Percentiles rank a stretch among this genome's conserved stretches.
phyloP scores from a whole-genome alignment of 768 basidiomycete species.

The Suillus variegatus region DNA sequence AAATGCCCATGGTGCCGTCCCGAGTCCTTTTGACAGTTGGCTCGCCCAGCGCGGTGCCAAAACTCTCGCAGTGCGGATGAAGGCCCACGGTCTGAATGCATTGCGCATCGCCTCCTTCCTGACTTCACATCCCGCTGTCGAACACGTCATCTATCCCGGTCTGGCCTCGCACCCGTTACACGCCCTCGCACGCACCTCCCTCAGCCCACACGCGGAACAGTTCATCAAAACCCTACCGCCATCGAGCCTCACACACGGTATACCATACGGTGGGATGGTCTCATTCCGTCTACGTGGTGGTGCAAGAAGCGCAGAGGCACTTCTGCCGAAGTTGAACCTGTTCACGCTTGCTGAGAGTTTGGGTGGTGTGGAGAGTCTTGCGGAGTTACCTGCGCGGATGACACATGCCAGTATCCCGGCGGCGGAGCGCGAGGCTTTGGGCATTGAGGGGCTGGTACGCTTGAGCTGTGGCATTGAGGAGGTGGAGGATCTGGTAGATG shows the following conservation, averaged over 20 bases:
- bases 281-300: slow-evolving; percentile 65
- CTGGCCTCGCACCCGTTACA: slow-evolving; percentile 67
- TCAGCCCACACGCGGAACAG: slow-evolving; percentile 68
- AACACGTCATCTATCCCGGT: slow-evolving; percentile 86
- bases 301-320: slow-evolving; percentile 57
- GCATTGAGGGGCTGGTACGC: slow-evolving; percentile 79
- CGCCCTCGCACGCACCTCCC: slow-evolving; percentile 58
- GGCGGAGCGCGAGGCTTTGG: slow-evolving; percentile 64
- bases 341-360: slow-evolving; percentile 87
- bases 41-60: slow-evolving; percentile 89
- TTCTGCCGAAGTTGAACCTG: slow-evolving; percentile 63
- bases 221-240: slow-evolving; percentile 52
- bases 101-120: slow-evolving; percentile 71
- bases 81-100: slow-evolving; percentile 83
- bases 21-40: slow-evolving; percentile 87
- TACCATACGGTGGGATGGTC: slow-evolving; percentile 88
- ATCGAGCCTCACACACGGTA: slow-evolving; percentile 21
- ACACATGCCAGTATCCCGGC: slow-evolving; percentile 81
- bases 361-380: slow-evolving; percentile 91
- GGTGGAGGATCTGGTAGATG: slow-evolving; percentile 67
- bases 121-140: slow-evolving; percentile 55
- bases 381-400: slow-evolving; percentile 87
- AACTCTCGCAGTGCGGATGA: slow-evolving; percentile 88
- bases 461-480: slow-evolving; percentile 92
- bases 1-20: slow-evolving; percentile 84